phyloP scores from a whole-genome alignment of 768 basidiomycete species.

The Polyporus arcularius region DNA sequence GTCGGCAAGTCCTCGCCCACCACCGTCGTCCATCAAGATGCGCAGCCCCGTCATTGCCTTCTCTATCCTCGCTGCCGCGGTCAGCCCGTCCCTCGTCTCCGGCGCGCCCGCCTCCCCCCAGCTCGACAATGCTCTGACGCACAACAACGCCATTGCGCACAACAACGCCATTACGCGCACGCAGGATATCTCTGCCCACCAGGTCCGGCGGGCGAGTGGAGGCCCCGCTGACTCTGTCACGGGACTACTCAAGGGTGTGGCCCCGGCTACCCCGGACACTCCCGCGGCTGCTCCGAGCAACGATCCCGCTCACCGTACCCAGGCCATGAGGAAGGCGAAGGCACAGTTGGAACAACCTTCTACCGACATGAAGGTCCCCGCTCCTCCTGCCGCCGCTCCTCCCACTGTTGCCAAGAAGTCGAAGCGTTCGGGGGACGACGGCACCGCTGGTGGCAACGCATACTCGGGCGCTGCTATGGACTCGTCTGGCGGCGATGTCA shows the following conservation, averaged over 20 bases:
- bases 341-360: conserved; percentile 1
- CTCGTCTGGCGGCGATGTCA: conserved; percentile 25
- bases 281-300: neutral
- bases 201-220: neutral
- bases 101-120: conserved; percentile 29
- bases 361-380: neutral
- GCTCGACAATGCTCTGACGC: conserved; percentile 16
- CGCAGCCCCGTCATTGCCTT: conserved; percentile 35
- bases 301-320: conserved; percentile 10
- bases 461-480: conserved; percentile 25
- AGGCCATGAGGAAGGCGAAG: conserved; percentile 16
- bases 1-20: conserved; percentile 18
- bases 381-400: neutral
- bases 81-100: conserved; percentile 31
- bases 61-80: conserved; percentile 30
- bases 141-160: conserved; percentile 7
- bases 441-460: conserved; percentile 29
- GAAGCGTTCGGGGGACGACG: conserved; percentile 26
- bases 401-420: neutral
- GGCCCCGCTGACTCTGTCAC: too few species aligned
- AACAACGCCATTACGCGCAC: conserved; percentile 4
- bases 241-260: too few species aligned
- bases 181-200: neutral
- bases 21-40: conserved; percentile 26
- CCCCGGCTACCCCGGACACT: neutral